Conservation (phyloP, 2,329 filamentous ascomycete species). For the Sporothrix luriei region DNA sequence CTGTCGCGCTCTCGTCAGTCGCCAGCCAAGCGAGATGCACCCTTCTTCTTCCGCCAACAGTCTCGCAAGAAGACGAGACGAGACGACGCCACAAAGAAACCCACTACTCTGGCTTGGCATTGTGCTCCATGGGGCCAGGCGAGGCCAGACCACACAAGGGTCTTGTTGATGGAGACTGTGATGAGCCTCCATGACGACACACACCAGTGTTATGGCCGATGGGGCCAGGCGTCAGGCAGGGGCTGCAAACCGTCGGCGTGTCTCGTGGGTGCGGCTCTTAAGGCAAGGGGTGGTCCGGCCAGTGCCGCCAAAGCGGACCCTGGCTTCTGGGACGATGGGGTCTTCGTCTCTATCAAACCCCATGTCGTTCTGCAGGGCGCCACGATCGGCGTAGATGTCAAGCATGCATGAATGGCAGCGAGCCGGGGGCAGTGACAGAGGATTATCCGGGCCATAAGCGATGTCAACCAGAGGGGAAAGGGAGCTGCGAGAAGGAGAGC, state of each 20-base stretch:
- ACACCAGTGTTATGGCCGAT: not conserved
- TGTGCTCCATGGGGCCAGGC: not conserved
- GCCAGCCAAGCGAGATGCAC: constrained; percentile 22
- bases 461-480: not conserved
- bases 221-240: not conserved
- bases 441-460: constrained; percentile 9
- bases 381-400: not conserved
- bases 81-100: constrained; percentile 17
- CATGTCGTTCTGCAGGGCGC: not conserved
- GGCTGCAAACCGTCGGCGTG: constrained; percentile 5
- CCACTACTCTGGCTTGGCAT: constrained; percentile 15
- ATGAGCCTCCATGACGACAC: constrained; percentile 19
- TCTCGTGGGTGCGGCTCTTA: constrained; percentile 17
- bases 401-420: constrained; percentile 15
- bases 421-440: constrained; percentile 9
- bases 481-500: not conserved
- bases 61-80: not conserved
- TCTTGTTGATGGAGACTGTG: not conserved
- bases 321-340: not conserved
- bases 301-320: constrained; percentile 5
- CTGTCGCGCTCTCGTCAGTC: constrained; percentile 12
- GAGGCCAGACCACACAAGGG: not conserved
- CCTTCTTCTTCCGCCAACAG: not conserved
- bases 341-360: not conserved
- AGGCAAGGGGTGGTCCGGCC: not conserved